A percentile compares a stretch with the other conserved stretches of the same genome.
phyloP scores from a whole-genome alignment of 371 early-diverging fungal genomes.

The Mucor irregularis region DNA sequence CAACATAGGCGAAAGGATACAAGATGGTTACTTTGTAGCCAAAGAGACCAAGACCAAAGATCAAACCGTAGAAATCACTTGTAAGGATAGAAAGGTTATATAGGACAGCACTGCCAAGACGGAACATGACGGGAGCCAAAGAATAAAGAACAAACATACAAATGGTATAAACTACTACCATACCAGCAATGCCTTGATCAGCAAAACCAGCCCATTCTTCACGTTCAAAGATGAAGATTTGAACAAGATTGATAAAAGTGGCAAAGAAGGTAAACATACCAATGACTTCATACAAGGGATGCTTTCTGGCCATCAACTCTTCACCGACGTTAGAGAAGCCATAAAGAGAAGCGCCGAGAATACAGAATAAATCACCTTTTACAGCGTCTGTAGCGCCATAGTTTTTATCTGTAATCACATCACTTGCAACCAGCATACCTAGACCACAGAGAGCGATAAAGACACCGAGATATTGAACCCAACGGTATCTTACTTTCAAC shows the following conservation, averaged over 20 bases:
- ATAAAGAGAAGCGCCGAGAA: slow-evolving; percentile 72
- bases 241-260: slow-evolving; percentile 64
- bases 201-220: slow-evolving; percentile 33
- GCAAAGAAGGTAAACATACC: slow-evolving; percentile 72
- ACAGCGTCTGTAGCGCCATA: slow-evolving; percentile 48
- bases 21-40: slow-evolving; percentile 48
- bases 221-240: slow-evolving; percentile 66
- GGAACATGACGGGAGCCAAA: slow-evolving; percentile 69
- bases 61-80: slow-evolving; percentile 71
- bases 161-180: slow-evolving; percentile 58
- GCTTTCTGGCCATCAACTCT: slow-evolving; percentile 65
- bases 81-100: slow-evolving; percentile 76
- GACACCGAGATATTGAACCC: slow-evolving; percentile 66
- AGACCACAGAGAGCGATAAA: slow-evolving; percentile 65
- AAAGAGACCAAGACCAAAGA: slow-evolving; percentile 71
- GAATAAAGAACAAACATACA: slow-evolving; percentile 70
- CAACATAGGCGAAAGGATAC: slow-evolving; percentile 65
- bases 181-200: slow-evolving; percentile 32
- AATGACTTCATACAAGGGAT: slow-evolving; percentile 71
- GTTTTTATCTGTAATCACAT: slow-evolving; percentile 53
- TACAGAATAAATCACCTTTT: slow-evolving; percentile 69
- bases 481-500: slow-evolving; percentile 58
- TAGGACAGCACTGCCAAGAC: slow-evolving; percentile 66
- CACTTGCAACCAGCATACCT: slow-evolving; percentile 62
- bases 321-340: slow-evolving; percentile 69